Percentiles rank a stretch among this genome's conserved stretches.
Conservation (phyloP, 2,329 filamentous ascomycete species). For the Coniochaeta sp. region DNA sequence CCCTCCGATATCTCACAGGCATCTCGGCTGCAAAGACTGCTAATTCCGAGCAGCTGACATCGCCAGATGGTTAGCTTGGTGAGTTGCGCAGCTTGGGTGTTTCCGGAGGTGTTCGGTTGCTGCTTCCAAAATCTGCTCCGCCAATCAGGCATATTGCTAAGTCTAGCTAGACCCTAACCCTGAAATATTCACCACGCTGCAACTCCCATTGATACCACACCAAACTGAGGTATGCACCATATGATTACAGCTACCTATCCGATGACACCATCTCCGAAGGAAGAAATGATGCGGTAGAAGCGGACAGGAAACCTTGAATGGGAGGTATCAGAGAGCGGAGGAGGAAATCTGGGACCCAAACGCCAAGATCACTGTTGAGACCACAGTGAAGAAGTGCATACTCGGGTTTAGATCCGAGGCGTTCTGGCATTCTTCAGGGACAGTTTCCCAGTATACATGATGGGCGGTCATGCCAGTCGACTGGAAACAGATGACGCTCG, state of each 20-base stretch:
- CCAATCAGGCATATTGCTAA: too few relatives aligned
- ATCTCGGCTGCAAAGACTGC: background rate
- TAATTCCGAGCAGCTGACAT: background rate
- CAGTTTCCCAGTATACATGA: constrained; percentile 1
- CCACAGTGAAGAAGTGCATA: constrained; percentile 25
- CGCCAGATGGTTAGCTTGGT: background rate
- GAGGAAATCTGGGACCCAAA: too few relatives aligned
- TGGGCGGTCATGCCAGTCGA: constrained; percentile 9
- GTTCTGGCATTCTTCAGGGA: constrained; percentile 23
- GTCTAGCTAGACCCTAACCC: background rate
- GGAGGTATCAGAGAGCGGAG: too few relatives aligned
- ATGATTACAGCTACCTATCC: too few relatives aligned
- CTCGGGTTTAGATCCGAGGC: constrained; percentile 25
- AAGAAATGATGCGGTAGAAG: too few relatives aligned
- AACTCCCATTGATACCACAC: background rate
- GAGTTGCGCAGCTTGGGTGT: background rate
- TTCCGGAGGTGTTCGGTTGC: background rate
- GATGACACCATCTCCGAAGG: too few relatives aligned
- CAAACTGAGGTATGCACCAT: too few relatives aligned
- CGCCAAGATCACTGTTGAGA: too few relatives aligned
- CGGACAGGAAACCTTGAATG: too few relatives aligned
- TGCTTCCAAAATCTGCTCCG: background rate
- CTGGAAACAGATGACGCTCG: constrained; percentile 9
- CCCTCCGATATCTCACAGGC: background rate
- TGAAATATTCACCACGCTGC: background rate